Evolutionary conservation across 2,329 filamentous ascomycete genomes (phyloP).

Genomic region (Alternaria ventricosa): DNA sequence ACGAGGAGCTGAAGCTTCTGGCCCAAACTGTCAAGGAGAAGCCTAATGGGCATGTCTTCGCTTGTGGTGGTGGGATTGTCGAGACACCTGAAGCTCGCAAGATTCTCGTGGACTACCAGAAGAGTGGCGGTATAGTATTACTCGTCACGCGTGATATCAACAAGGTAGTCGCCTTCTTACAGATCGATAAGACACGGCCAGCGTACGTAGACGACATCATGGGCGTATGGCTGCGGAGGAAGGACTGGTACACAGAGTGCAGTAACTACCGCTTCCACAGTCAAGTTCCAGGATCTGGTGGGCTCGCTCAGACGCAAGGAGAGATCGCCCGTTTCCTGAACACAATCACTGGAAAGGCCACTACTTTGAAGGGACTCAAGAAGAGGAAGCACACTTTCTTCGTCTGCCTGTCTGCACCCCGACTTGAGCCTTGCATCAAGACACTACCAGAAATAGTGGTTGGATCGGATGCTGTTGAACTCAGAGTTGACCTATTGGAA

Average conservation of each 20-base stretch:
- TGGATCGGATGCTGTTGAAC: constrained; percentile 89
- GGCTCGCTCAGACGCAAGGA: constrained; percentile 61
- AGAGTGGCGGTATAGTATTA: constrained; percentile 81
- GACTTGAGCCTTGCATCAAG: constrained; percentile 68
- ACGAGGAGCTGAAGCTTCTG: constrained; percentile 77
- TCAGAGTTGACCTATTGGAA: constrained; percentile 88
- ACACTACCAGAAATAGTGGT: constrained; percentile 76
- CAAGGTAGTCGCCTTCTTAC: constrained; percentile 86
- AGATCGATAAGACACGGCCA: constrained; percentile 86
- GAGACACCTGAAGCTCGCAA: constrained; percentile 82
- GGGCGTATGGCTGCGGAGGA: constrained; percentile 86
- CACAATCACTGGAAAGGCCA: constrained; percentile 68
- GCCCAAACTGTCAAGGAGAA: constrained; percentile 76
- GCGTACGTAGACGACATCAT: constrained; percentile 94
- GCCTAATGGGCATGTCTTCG: constrained; percentile 79
- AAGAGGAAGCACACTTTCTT: constrained; percentile 84
- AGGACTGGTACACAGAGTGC: constrained; percentile 88
- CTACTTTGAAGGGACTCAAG: constrained; percentile 63
- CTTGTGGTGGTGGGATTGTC: constrained; percentile 92
- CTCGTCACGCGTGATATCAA: constrained; percentile 87
- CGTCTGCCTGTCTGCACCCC: constrained; percentile 84
- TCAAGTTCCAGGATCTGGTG: constrained; percentile 63
- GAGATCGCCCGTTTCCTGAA: constrained; percentile 78
- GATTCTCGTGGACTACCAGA: constrained; percentile 74
- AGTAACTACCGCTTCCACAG: constrained; percentile 95